Evolutionary conservation across 2,329 filamentous ascomycete species (phyloP).

Genomic region (Paracoccidioides lutzii): DNA sequence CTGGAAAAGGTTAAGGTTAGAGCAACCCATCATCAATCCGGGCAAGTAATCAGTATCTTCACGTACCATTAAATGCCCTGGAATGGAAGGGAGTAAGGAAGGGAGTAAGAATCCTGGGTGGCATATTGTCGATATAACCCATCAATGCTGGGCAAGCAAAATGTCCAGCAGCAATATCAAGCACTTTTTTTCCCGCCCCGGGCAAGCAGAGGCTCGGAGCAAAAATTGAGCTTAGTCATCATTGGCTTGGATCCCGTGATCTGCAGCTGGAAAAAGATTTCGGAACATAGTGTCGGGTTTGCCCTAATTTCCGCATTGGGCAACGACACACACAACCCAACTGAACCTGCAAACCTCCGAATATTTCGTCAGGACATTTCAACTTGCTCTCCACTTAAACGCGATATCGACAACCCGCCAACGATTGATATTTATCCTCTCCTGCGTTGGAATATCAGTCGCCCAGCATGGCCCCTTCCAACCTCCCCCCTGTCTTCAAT

Average conservation of each 20-base stretch:
- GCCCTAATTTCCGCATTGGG: slow-evolving; percentile 9
- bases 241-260: background rate
- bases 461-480: slow-evolving; percentile 84
- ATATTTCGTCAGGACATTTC: slow-evolving; percentile 6
- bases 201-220: background rate
- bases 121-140: slow-evolving; percentile 38
- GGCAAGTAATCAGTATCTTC: background rate
- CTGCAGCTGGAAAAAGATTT: background rate
- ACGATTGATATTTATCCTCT: slow-evolving; percentile 33
- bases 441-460: slow-evolving; percentile 34
- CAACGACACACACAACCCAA: slow-evolving; percentile 7
- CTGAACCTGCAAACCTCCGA: background rate
- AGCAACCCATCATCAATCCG: background rate
- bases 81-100: slow-evolving; percentile 48
- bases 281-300: background rate
- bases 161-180: background rate
- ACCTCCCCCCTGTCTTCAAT: slow-evolving; percentile 92
- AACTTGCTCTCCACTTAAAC: slow-evolving; percentile 11
- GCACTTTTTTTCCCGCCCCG: background rate
- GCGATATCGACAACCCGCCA: slow-evolving; percentile 28
- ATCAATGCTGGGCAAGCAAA: background rate
- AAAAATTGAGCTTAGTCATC: background rate
- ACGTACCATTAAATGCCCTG: slow-evolving; percentile 48
- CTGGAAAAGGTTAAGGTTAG: slow-evolving; percentile 1
- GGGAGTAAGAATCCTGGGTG: slow-evolving; percentile 51